Conservation (phyloP, 2,329 filamentous ascomycete species). For the Ascochyta viciae-villosae region DNA sequence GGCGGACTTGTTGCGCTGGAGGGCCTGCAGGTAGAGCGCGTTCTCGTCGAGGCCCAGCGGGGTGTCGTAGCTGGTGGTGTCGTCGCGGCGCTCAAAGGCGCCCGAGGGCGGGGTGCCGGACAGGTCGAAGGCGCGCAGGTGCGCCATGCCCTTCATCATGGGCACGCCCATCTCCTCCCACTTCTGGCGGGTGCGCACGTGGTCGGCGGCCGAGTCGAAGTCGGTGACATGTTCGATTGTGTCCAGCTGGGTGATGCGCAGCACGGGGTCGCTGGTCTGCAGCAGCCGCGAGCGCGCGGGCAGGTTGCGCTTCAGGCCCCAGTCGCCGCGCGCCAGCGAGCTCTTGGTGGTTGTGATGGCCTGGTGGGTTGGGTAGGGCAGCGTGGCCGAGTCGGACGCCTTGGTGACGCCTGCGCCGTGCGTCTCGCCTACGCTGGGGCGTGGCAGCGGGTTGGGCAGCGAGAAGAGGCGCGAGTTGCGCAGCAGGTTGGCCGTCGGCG, state of each 20-base stretch:
- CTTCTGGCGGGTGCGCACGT: conserved; percentile 80
- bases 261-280: conserved; percentile 71
- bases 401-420: conserved; percentile 58
- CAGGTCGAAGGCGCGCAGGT: conserved; percentile 29
- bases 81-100: conserved; percentile 44
- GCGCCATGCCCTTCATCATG: conserved; percentile 57
- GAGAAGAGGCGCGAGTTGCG: conserved; percentile 90
- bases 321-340: conserved; percentile 81
- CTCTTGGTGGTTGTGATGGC: conserved; percentile 78
- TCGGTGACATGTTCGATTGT: conserved; percentile 89
- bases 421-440: conserved; percentile 57
- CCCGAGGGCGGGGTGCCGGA: conserved; percentile 21
- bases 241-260: conserved; percentile 81
- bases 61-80: conserved; percentile 41
- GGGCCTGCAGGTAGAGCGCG: conserved; percentile 32
- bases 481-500: conserved; percentile 72
- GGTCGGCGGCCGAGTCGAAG: conserved; percentile 82
- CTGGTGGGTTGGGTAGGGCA: conserved; percentile 80
- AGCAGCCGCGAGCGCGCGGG: conserved; percentile 74
- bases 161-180: conserved; percentile 83
- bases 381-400: conserved; percentile 73
- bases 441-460: conserved; percentile 76
- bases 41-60: conserved; percentile 37
- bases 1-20: conserved; percentile 31
- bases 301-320: conserved; percentile 88